phyloP scores from a whole-genome alignment of 2,329 filamentous ascomycete species.

The Fonsecaea nubica region DNA sequence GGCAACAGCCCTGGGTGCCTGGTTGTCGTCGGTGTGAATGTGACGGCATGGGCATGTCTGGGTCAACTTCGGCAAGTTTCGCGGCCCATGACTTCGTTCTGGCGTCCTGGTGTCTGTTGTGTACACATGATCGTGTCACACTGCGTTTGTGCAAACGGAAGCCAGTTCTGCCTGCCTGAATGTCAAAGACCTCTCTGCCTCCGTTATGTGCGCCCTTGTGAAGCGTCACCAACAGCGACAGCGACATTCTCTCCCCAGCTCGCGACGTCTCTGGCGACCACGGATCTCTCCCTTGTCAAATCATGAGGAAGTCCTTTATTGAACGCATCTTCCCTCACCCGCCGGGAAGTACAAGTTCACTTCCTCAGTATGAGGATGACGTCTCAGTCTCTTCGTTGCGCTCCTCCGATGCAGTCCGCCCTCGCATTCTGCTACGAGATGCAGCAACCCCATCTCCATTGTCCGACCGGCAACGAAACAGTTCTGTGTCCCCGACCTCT shows the following conservation, averaged over 20 bases:
- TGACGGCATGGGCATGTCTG: background rate
- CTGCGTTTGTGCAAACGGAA: conserved; percentile 1
- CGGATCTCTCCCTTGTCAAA: background rate
- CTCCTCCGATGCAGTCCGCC: conserved; percentile 23
- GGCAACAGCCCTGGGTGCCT: background rate
- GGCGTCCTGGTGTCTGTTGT: background rate
- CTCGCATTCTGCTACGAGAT: conserved; percentile 30
- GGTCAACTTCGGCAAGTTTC: conserved; percentile 14
- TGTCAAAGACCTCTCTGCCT: background rate
- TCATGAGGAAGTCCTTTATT: conserved; percentile 40
- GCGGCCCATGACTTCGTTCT: conserved; percentile 8
- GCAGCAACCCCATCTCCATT: conserved; percentile 16
- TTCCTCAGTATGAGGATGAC: conserved; percentile 34
- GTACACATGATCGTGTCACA: conserved; percentile 20
- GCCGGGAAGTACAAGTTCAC: conserved; percentile 15
- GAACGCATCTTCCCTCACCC: conserved; percentile 39
- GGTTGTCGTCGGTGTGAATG: background rate
- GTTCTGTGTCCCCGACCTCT: conserved; percentile 5
- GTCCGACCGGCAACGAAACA: background rate
- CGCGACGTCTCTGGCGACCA: background rate
- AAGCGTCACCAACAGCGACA: background rate
- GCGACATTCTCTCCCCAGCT: background rate
- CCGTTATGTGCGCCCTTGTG: background rate
- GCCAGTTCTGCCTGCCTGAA: conserved; percentile 6
- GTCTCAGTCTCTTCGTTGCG: conserved; percentile 12